These are phyloP conservation scores for Salvia hispanica DNA, from an alignment of 257 asterid genomes.

Conservation along the genomic window DNA sequence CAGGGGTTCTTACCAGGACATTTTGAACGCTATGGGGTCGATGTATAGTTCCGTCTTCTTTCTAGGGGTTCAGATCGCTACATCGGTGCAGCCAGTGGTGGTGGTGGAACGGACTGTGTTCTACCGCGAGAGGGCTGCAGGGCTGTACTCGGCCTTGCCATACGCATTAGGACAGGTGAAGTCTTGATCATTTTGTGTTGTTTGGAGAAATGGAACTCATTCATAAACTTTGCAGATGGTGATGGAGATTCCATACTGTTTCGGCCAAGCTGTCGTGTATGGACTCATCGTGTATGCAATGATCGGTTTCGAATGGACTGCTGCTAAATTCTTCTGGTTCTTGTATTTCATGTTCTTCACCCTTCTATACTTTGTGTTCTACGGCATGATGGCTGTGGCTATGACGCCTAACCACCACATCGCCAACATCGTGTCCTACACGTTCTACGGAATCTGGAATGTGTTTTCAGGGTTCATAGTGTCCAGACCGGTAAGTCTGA, in stretches of 20 bases:
- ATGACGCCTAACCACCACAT: slow-evolving; percentile 33
- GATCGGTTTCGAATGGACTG: slow-evolving; percentile 46
- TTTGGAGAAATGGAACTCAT: no score
- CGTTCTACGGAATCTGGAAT: slow-evolving; percentile 30
- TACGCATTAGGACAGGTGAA: slow-evolving; percentile 49
- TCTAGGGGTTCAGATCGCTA: slow-evolving; percentile 28
- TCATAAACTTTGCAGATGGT: slow-evolving; percentile 25
- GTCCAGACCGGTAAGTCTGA: slow-evolving; percentile 34
- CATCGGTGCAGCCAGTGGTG: slow-evolving; percentile 38
- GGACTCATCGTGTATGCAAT: slow-evolving; percentile 42
- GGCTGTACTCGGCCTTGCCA: slow-evolving; percentile 46
- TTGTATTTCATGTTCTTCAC: slow-evolving; percentile 34
- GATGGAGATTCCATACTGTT: slow-evolving; percentile 36
- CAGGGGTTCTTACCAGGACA: slow-evolving; percentile 30
- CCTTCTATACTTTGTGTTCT: slow-evolving; percentile 30
- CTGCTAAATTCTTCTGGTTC: slow-evolving; percentile 35
- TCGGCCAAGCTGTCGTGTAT: slow-evolving; percentile 34
- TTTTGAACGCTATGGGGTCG: slow-evolving; percentile 37
- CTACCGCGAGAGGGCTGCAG: slow-evolving; percentile 51
- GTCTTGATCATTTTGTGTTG: neutral
- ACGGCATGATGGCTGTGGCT: slow-evolving; percentile 37
- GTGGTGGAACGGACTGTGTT: slow-evolving; percentile 32
- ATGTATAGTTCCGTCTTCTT: slow-evolving; percentile 31
- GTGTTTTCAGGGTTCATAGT: slow-evolving; percentile 37
- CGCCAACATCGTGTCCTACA: slow-evolving; percentile 26